Conservation (phyloP, 768 basidiomycete genomes). For the Rhizopogon vulgaris region DNA sequence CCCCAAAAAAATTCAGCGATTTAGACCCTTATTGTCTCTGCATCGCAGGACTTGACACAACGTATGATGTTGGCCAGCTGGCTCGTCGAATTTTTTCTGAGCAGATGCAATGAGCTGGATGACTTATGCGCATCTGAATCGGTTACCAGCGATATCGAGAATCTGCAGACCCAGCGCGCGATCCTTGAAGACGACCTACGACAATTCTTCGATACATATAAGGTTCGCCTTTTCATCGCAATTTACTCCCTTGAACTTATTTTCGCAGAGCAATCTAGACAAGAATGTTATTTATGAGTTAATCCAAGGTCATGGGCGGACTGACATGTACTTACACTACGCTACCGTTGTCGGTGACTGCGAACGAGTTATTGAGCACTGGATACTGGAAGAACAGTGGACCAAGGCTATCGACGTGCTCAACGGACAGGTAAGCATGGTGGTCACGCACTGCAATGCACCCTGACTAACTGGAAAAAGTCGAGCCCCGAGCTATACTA, state of each 20-base stretch:
- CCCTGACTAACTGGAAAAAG: conserved; percentile 32
- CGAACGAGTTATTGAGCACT: conserved; percentile 83
- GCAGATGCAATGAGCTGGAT: conserved; percentile 94
- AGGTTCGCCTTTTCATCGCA: conserved; percentile 40
- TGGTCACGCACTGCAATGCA: conserved; percentile 1
- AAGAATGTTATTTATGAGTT: conserved; percentile 84
- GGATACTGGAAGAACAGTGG: conserved; percentile 93
- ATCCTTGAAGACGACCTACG: conserved; percentile 91
- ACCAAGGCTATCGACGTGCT: conserved; percentile 83
- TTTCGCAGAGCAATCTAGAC: conserved; percentile 73
- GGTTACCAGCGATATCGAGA: conserved; percentile 75
- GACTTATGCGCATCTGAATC: conserved; percentile 88
- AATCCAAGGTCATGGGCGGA: conserved; percentile 88
- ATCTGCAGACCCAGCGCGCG: conserved; percentile 68
- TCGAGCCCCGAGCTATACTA: conserved; percentile 87
- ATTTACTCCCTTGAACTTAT: background rate
- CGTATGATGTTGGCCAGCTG: conserved; percentile 98
- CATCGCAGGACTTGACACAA: conserved; percentile 76
- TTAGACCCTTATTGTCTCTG: background rate
- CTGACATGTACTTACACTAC: conserved; percentile 87
- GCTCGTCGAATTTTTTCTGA: conserved; percentile 95
- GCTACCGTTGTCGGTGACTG: conserved; percentile 78
- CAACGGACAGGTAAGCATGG: conserved; percentile 67
- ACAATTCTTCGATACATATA: conserved; percentile 92
- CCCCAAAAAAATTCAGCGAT: background rate